These are phyloP conservation scores for Cercospora citrullina DNA, from an alignment of 2,329 filamentous ascomycete genomes.

Conservation along the genomic window DNA sequence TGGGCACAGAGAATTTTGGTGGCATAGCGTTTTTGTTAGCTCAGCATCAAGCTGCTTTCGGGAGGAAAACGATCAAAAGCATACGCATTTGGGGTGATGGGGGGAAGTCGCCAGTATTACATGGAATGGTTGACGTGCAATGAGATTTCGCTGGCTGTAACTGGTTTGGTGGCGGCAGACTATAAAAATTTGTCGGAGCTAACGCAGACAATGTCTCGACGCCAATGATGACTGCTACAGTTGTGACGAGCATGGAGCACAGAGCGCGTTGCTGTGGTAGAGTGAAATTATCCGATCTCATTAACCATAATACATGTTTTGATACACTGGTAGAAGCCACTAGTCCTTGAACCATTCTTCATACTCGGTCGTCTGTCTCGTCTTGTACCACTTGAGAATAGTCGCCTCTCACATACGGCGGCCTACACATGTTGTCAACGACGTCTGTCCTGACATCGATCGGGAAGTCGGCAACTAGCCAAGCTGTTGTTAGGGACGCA, in stretches of 20 bases:
- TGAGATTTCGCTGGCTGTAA: not conserved
- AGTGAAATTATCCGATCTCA: not conserved
- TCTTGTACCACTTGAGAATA: constrained; percentile 33
- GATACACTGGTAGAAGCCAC: not conserved
- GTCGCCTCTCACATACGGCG: constrained; percentile 36
- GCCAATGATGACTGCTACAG: not conserved
- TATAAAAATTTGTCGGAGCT: not conserved
- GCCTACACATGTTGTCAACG: constrained; percentile 27
- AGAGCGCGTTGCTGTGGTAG: not conserved
- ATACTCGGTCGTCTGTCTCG: constrained; percentile 31
- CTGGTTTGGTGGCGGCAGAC: not conserved
- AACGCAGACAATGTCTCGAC: not conserved
- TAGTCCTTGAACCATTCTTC: not conserved
- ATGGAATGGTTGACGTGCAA: constrained; percentile 8
- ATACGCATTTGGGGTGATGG: constrained; percentile 12
- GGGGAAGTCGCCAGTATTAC: constrained; percentile 1
- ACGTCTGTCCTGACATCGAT: constrained; percentile 3
- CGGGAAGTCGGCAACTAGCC: constrained; percentile 6
- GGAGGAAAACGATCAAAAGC: constrained; percentile 3
- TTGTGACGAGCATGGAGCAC: not conserved
- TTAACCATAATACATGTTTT: not conserved
- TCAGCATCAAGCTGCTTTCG: constrained; percentile 7
- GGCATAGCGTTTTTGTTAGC: constrained; percentile 10
- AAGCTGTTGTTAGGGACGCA: not conserved
- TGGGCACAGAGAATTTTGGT: constrained; percentile 10